Evolutionary conservation across 139 green algal species (phyloP).

Genomic region (Haematococcus lacustris): DNA sequence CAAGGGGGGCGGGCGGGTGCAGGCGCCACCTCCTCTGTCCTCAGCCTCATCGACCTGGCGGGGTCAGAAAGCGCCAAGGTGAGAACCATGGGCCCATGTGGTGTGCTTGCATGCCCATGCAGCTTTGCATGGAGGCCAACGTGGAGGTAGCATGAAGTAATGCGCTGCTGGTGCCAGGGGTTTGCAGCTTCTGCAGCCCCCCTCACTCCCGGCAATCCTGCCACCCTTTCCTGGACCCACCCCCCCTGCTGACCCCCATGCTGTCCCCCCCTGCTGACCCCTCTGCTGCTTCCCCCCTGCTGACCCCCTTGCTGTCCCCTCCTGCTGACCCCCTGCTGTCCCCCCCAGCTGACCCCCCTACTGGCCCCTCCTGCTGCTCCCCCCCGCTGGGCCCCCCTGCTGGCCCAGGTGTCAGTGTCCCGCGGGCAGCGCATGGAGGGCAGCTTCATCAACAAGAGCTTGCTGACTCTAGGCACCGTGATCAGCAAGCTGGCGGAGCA

Average conservation of each 20-base stretch:
- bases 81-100: no score
- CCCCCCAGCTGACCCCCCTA: background rate
- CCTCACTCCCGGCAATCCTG: background rate
- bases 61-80: conserved; percentile 76
- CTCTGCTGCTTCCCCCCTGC: background rate
- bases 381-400: conserved; percentile 21
- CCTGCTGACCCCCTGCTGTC: background rate
- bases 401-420: conserved; percentile 45
- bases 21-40: conserved; percentile 56
- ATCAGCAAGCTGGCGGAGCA: conserved; percentile 69
- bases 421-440: conserved; percentile 79
- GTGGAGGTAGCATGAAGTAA: no score
- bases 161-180: no score
- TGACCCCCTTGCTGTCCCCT: background rate
- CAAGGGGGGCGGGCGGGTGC: conserved; percentile 16
- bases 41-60: conserved; percentile 86
- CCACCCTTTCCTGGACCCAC: background rate
- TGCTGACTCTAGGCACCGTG: conserved; percentile 91
- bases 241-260: background rate
- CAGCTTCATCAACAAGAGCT: conserved; percentile 90
- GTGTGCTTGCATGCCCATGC: no score
- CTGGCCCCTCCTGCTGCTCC: background rate
- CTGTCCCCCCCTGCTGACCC: conserved; percentile 24
- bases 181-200: no score
- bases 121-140: no score